Percentiles rank a stretch among this genome's conserved stretches.
phyloP scores from a whole-genome alignment of 345 rosid species.

The Anastatica hierochuntica region DNA sequence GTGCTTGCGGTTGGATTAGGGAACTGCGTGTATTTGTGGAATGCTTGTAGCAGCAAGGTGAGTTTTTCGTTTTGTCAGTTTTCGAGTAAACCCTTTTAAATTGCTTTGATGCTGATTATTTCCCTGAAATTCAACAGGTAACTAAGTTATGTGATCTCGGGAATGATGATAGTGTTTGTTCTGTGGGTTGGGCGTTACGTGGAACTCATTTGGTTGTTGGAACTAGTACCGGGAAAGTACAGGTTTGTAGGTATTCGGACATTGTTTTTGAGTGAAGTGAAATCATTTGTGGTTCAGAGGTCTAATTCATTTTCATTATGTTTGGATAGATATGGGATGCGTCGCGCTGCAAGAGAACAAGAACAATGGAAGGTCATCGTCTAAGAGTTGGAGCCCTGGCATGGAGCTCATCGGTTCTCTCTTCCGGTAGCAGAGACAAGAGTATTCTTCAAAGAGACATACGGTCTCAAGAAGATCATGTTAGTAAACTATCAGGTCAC shows the following conservation, averaged over 20 bases:
- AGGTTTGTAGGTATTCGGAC: too few relatives aligned
- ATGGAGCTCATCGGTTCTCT: conserved; percentile 75
- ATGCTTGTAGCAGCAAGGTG: conserved; percentile 98
- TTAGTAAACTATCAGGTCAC: conserved; percentile 87
- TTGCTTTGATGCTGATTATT: too few relatives aligned
- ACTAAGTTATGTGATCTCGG: conserved; percentile 95
- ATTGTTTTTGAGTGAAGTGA: too few relatives aligned
- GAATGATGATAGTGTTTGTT: conserved; percentile 75
- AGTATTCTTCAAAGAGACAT: conserved; percentile 84
- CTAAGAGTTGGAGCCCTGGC: conserved; percentile 89
- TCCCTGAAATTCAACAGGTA: conserved; percentile 44
- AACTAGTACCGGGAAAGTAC: conserved; percentile 74
- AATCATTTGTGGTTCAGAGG: too few relatives aligned
- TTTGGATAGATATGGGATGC: conserved; percentile 99
- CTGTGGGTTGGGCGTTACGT: conserved; percentile 91
- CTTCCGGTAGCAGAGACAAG: conserved; percentile 98
- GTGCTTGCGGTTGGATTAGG: conserved; percentile 93
- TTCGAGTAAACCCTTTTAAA: too few relatives aligned
- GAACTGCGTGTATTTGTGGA: conserved; percentile 92
- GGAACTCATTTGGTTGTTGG: conserved; percentile 88
- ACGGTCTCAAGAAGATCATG: conserved; percentile 67
- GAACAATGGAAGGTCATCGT: conserved; percentile 98
- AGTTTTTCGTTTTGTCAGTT: too few relatives aligned
- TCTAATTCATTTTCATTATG: not conserved
- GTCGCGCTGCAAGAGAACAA: conserved; percentile 56